A percentile compares a stretch with the other conserved stretches of the same genome.
Conservation (phyloP, 2,329 filamentous ascomycete species). For the Colletotrichum graminicola region DNA sequence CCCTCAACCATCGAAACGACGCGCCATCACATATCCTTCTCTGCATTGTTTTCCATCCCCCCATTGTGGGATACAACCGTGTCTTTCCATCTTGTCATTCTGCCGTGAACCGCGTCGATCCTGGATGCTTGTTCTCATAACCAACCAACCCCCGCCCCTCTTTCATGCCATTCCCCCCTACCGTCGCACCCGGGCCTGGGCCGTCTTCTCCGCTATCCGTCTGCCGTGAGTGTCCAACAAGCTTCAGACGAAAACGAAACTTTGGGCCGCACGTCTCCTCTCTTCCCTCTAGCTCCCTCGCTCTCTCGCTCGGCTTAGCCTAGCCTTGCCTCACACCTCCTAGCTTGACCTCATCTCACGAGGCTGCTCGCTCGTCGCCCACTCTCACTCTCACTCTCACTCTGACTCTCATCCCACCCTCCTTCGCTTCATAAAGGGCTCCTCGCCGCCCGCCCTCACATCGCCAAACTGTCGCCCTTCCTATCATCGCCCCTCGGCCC, state of each 20-base stretch:
- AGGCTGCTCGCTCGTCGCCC: slow-evolving; percentile 8
- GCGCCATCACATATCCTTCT: slow-evolving; percentile 16
- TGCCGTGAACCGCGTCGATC: slow-evolving; percentile 21
- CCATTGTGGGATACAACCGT: neutral
- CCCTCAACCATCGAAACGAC: neutral
- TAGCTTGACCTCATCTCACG: slow-evolving; percentile 16
- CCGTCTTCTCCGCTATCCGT: slow-evolving; percentile 32
- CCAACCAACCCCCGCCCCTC: neutral
- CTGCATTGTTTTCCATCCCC: slow-evolving; percentile 1
- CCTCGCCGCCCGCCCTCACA: slow-evolving; percentile 3
- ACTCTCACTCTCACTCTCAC: neutral
- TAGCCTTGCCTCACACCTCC: slow-evolving; percentile 10
- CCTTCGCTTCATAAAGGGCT: neutral
- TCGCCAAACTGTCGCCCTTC: slow-evolving; percentile 27
- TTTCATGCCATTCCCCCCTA: slow-evolving; percentile 29
- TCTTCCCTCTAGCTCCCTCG: slow-evolving; percentile 11
- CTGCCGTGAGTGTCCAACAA: slow-evolving; percentile 16
- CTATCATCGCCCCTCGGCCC: slow-evolving; percentile 20
- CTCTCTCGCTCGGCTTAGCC: neutral
- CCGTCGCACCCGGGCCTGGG: slow-evolving; percentile 34
- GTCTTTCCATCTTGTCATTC: neutral
- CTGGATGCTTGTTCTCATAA: slow-evolving; percentile 39
- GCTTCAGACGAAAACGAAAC: slow-evolving; percentile 41
- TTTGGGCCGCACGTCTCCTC: slow-evolving; percentile 40
- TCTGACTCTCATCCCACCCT: neutral